Evolutionary conservation across 163 green algal genomes (phyloP).

Genomic region (Chlorella variabilis): DNA sequence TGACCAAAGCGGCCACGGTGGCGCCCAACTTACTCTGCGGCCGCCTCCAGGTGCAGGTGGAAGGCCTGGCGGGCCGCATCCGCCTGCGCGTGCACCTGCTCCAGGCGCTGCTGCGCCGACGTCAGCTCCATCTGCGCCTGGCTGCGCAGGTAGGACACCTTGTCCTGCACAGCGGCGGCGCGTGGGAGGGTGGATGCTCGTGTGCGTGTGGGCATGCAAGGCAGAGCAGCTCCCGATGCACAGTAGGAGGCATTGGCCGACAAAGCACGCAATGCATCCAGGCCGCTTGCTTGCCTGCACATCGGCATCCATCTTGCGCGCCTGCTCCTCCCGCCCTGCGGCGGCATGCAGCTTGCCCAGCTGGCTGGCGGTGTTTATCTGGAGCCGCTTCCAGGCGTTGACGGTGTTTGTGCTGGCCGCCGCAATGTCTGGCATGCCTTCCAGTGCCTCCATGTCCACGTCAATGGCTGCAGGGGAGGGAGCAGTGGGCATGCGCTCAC

Average conservation of each 20-base stretch:
- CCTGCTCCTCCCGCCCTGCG: slow-evolving; percentile 21
- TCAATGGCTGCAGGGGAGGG: slow-evolving; percentile 39
- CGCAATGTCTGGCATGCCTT: slow-evolving; percentile 62
- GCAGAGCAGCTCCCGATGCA: neutral
- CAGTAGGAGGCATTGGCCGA: too few species aligned
- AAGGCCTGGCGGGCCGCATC: slow-evolving; percentile 21
- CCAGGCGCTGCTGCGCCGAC: slow-evolving; percentile 22
- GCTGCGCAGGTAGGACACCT: slow-evolving; percentile 42
- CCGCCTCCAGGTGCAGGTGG: slow-evolving; percentile 1
- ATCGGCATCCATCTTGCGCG: slow-evolving; percentile 4
- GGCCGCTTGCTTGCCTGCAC: too few species aligned
- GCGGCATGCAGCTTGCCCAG: slow-evolving; percentile 40
- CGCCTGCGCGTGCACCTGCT: slow-evolving; percentile 1
- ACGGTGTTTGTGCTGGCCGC: slow-evolving; percentile 52
- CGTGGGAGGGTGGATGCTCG: too few species aligned
- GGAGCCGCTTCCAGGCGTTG: slow-evolving; percentile 63
- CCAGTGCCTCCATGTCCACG: slow-evolving; percentile 7
- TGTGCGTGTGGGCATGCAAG: too few species aligned
- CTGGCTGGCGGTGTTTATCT: slow-evolving; percentile 52
- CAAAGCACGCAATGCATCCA: too few species aligned
- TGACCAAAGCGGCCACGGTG: too few species aligned
- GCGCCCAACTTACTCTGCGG: slow-evolving; percentile 28
- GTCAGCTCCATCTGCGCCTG: slow-evolving; percentile 33
- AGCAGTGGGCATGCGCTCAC: neutral
- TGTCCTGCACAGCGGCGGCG: slow-evolving; percentile 28